phyloP scores from a whole-genome alignment of 2,329 filamentous ascomycete genomes.

The Neonectria sp. region DNA sequence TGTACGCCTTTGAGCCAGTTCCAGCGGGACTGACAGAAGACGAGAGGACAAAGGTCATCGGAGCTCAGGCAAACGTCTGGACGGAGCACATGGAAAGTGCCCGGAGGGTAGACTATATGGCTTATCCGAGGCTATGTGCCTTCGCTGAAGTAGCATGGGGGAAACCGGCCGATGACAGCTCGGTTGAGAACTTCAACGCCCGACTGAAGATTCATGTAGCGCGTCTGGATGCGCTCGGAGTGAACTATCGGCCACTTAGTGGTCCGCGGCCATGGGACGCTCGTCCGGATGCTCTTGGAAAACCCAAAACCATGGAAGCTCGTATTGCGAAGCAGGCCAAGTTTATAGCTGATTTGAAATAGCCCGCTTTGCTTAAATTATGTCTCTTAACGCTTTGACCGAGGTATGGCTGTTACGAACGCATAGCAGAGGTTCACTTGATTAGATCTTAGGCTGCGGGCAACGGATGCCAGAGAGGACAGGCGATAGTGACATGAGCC shows the following conservation, averaged over 20 bases:
- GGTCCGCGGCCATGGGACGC: conserved; percentile 36
- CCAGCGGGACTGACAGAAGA: conserved; percentile 26
- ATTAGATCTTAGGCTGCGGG: neutral
- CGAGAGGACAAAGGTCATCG: conserved; percentile 27
- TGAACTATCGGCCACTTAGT: conserved; percentile 32
- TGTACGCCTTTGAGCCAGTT: conserved; percentile 32
- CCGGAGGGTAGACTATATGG: conserved; percentile 36
- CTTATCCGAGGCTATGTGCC: conserved; percentile 22
- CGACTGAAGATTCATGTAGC: conserved; percentile 26
- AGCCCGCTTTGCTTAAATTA: too few relatives aligned
- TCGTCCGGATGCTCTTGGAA: conserved; percentile 32
- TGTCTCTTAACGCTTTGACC: too few relatives aligned
- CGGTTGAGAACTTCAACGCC: conserved; percentile 16
- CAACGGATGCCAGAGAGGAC: neutral
- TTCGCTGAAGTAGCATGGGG: conserved; percentile 37
- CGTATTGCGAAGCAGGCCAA: conserved; percentile 12
- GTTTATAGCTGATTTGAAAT: conserved; percentile 15
- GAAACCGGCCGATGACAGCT: conserved; percentile 12
- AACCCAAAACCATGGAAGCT: conserved; percentile 21
- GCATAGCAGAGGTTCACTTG: too few relatives aligned
- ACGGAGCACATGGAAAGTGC: conserved; percentile 39
- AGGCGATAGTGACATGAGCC: neutral
- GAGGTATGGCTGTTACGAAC: too few relatives aligned
- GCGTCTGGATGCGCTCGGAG: conserved; percentile 29
- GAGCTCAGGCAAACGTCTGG: conserved; percentile 38